Evolutionary conservation across 1,284 basidiomycete species (phyloP).

Genomic region (Pisolithus thermaeus): DNA sequence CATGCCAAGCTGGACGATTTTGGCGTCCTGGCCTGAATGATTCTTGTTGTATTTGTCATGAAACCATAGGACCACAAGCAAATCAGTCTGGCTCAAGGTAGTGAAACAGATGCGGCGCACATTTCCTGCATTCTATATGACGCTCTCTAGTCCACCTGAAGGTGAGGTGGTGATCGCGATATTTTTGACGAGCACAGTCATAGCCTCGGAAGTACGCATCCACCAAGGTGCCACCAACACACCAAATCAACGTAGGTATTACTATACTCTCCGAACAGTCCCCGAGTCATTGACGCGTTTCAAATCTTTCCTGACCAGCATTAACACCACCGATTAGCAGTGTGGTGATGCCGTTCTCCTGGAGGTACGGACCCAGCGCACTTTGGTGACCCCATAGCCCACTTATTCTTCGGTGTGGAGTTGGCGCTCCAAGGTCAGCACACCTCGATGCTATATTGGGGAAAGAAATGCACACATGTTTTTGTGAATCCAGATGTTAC

Average conservation of each 20-base stretch:
- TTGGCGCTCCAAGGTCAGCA: not conserved
- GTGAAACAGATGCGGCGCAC: no score
- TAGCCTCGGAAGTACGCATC: slow-evolving; percentile 45
- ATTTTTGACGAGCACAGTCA: no score
- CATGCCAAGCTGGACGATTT: no score
- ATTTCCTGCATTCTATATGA: slow-evolving; percentile 32
- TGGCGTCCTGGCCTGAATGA: not conserved
- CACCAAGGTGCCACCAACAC: slow-evolving; percentile 58
- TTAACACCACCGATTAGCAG: slow-evolving; percentile 45
- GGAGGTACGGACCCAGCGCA: slow-evolving; percentile 53
- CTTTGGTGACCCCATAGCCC: slow-evolving; percentile 60
- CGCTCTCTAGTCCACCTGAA: slow-evolving; percentile 42
- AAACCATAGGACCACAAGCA: slow-evolving; percentile 41
- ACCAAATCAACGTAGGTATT: slow-evolving; percentile 31
- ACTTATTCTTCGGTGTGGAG: slow-evolving; percentile 47
- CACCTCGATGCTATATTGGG: no score
- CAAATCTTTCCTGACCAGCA: slow-evolving; percentile 49
- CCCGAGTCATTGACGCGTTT: no score
- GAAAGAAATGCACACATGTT: slow-evolving; percentile 41
- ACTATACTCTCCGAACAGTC: no score
- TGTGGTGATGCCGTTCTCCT: slow-evolving; percentile 51
- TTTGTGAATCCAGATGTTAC: slow-evolving; percentile 69
- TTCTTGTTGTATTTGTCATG: slow-evolving; percentile 46
- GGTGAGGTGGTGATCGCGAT: no score
- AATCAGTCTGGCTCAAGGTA: not conserved